Evolutionary conservation across 2,329 filamentous ascomycete species (phyloP), one percentile per base, ranked within the genome.

Genomic region (Cercospora berteroae): DNA sequence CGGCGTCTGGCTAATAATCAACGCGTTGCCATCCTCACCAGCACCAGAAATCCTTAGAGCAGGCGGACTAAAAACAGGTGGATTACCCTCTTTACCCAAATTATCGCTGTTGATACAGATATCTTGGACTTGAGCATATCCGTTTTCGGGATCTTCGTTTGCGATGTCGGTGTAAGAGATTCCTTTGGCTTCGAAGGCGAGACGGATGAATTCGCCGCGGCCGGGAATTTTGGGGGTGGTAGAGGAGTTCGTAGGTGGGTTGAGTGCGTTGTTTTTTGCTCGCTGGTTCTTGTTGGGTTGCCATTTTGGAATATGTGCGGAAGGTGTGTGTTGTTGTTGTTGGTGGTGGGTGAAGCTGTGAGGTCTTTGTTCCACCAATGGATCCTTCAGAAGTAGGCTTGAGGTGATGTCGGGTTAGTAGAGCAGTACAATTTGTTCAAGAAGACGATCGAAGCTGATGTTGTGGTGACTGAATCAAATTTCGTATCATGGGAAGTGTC

Each of bases 151-250:
- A 25, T 70, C 55, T 71, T 78, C 77, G 70, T 84, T 84, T 65
- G 85, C 83, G 3, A 83, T 81, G 80, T 94, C 90, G 25, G 79
- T 86, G 81, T 92, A 94, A 4, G 84, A 77, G 1, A 86, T 86
- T 18, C 85, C 84, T 20, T 87, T 83, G 62, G 90, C 90, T 80
- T 94, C 91, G 71, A 94, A 87, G 16, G 84, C 84, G 10, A 94
- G 85, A 23, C 91, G 90, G 75, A 93, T 81, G 77, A 88, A 87
- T 76, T 94, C 91, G 69, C 88, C 91, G 59, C 91, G 89, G 48
- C 91, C 91, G 36, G 91, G 91, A 27, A 92, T 80, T 18, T 18
- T 78, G 79, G 18, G 89, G 70, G 86, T 89, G 91, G 84, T 93
- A 93, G 75, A 91, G 63, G 75, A 80, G 65, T 76, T 74, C 71